Conservation (phyloP, 2,329 filamentous ascomycete species). For the Tolypocladium guangdongense region DNA sequence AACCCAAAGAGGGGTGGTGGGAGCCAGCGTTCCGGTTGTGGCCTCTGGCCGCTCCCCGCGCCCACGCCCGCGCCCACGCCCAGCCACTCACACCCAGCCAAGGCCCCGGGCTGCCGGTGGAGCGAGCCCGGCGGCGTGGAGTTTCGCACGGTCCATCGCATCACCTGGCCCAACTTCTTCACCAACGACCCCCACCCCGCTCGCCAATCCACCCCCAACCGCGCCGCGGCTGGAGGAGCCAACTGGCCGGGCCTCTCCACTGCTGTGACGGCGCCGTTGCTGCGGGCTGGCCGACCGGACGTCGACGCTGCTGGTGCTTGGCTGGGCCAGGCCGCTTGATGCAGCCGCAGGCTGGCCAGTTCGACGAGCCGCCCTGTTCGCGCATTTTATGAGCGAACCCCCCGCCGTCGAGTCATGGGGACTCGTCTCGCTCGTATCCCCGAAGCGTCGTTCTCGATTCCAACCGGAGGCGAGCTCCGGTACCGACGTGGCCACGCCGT, state of each 20-base stretch:
- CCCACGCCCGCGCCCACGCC: not conserved
- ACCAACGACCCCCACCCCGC: not conserved
- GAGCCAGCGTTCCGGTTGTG: not conserved
- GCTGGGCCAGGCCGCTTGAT: not conserved
- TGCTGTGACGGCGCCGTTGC: not conserved
- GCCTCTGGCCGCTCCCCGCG: constrained; percentile 2
- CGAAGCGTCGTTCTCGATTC: not conserved
- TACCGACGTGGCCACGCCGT: not conserved
- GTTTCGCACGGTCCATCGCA: not conserved
- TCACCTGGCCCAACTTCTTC: not conserved
- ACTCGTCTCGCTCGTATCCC: too few species aligned
- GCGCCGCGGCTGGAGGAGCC: not conserved
- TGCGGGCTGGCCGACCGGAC: not conserved
- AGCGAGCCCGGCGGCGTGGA: not conserved
- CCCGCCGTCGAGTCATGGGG: not conserved
- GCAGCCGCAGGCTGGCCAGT: too few species aligned
- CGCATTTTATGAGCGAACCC: not conserved
- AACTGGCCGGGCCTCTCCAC: not conserved
- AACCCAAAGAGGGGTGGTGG: constrained; percentile 17
- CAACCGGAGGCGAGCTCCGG: not conserved
- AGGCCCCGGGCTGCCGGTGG: not conserved
- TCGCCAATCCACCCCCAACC: not conserved
- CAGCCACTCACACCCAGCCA: not conserved
- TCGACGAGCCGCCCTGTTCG: not conserved
- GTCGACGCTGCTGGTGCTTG: not conserved